Evolutionary conservation across 441 rosid species (phyloP).

Genomic region (Brassica hybrid): DNA sequence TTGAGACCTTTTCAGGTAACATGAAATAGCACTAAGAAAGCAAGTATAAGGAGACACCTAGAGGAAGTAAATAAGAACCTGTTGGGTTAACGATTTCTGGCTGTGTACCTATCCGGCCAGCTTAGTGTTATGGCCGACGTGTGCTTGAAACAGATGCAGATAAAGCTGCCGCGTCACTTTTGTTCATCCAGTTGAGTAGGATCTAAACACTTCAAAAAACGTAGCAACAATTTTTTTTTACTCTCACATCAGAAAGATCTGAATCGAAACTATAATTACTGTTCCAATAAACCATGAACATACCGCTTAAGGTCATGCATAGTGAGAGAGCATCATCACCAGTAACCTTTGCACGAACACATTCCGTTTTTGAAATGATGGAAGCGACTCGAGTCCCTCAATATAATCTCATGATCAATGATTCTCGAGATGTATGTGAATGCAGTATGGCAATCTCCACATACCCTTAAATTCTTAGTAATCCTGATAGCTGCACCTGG

Average conservation of each 20-base stretch:
- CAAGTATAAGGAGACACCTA: neutral
- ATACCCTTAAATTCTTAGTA: slow-evolving; percentile 71
- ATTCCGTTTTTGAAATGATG: slow-evolving; percentile 78
- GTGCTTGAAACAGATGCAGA: neutral
- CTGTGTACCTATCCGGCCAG: neutral
- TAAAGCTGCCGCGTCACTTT: neutral
- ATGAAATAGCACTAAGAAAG: neutral
- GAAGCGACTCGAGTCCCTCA: slow-evolving; percentile 85
- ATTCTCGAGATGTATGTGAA: slow-evolving; percentile 63
- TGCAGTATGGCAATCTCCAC: slow-evolving; percentile 77
- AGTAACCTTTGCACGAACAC: slow-evolving; percentile 76
- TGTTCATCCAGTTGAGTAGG: neutral
- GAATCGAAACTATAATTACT: neutral
- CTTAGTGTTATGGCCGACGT: neutral
- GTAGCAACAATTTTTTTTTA: neutral
- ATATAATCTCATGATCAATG: slow-evolving; percentile 65
- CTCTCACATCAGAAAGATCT: neutral
- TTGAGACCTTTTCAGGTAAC: neutral
- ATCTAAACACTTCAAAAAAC: neutral
- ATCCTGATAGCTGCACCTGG: slow-evolving; percentile 70
- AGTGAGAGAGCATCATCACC: slow-evolving; percentile 47
- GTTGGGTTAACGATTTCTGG: neutral
- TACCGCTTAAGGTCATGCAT: slow-evolving; percentile 10
- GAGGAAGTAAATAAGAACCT: neutral
- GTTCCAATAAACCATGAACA: neutral